Conservation (phyloP, 345 rosid species). For the Gossypium rotundifolium region DNA sequence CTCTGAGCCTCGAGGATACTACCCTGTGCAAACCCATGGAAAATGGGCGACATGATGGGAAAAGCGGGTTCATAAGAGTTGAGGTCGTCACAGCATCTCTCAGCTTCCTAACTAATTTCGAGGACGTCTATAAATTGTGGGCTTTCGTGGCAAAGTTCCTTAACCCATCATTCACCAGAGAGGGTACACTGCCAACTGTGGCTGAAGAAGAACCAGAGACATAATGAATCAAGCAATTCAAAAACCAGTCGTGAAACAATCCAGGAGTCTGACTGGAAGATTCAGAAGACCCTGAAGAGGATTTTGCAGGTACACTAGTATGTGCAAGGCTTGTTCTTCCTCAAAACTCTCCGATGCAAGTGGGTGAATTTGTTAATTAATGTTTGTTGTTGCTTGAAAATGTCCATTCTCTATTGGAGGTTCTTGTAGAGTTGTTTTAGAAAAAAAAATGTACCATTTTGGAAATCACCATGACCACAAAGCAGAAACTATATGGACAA, state of each 20-base stretch:
- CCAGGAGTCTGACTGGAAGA: constrained; percentile 33
- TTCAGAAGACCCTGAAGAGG: constrained; percentile 17
- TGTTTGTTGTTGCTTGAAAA: constrained; percentile 34
- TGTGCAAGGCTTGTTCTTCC: constrained; percentile 26
- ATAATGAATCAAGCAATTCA: constrained; percentile 7
- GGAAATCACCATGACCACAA: constrained; percentile 18
- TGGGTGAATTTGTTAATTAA: constrained; percentile 53
- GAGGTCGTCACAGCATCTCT: constrained; percentile 98
- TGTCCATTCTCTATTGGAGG: constrained; percentile 14
- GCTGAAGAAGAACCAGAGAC: constrained; percentile 60
- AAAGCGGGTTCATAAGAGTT: constrained; percentile 59
- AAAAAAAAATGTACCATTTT: constrained; percentile 32
- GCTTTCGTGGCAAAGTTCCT: constrained; percentile 84
- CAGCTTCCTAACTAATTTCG: constrained; percentile 90
- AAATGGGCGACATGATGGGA: constrained; percentile 51
- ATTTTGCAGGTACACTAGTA: neutral
- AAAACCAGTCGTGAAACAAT: neutral
- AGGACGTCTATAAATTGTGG: constrained; percentile 92
- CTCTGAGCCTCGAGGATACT: constrained; percentile 45
- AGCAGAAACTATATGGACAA: constrained; percentile 28
- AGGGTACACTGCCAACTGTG: constrained; percentile 69
- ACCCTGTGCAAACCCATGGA: constrained; percentile 69
- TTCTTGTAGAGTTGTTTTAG: constrained; percentile 42
- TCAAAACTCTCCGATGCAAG: constrained; percentile 24
- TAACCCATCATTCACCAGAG: constrained; percentile 57